Evolutionary conservation across 768 basidiomycete species (phyloP).

Genomic region (Sarcodon aspratus): DNA sequence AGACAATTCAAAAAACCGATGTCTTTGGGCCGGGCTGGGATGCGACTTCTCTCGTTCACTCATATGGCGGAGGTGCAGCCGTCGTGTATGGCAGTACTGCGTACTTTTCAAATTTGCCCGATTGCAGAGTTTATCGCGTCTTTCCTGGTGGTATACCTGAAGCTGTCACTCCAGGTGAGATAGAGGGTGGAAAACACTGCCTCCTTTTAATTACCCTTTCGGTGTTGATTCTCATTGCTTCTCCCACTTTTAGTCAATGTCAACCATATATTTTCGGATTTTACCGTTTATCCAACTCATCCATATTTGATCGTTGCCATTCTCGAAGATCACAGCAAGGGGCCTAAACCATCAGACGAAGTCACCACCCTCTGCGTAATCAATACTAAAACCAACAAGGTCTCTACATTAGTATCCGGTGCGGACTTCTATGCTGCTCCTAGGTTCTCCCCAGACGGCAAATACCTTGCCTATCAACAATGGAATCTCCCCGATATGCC

Average conservation of each 20-base stretch:
- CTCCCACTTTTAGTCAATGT: conserved; percentile 24
- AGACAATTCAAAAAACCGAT: conserved; percentile 36
- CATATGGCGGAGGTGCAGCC: conserved; percentile 57
- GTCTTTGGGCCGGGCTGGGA: conserved; percentile 44
- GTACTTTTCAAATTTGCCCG: conserved; percentile 48
- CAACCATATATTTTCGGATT: conserved; percentile 51
- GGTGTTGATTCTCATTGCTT: background rate
- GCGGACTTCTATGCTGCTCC: conserved; percentile 66
- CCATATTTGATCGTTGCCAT: conserved; percentile 46
- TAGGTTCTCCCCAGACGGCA: conserved; percentile 48
- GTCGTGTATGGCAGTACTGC: conserved; percentile 35
- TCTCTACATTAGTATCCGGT: conserved; percentile 38
- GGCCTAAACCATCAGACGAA: conserved; percentile 34
- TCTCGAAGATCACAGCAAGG: conserved; percentile 58
- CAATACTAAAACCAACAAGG: conserved; percentile 29
- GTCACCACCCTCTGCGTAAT: conserved; percentile 49
- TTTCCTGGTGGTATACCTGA: conserved; percentile 21
- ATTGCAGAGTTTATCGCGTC: conserved; percentile 38
- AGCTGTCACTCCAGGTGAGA: conserved; percentile 50
- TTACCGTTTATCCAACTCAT: conserved; percentile 43
- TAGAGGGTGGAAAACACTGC: too few species aligned
- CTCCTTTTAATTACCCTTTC: conserved; percentile 5
- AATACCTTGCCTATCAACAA: conserved; percentile 45
- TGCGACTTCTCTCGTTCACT: conserved; percentile 47
- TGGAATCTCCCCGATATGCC: conserved; percentile 68